These are phyloP conservation scores for Fennellomyces sp. DNA, from an alignment of 371 early-diverging fungal genomes.

Conservation along the genomic window DNA sequence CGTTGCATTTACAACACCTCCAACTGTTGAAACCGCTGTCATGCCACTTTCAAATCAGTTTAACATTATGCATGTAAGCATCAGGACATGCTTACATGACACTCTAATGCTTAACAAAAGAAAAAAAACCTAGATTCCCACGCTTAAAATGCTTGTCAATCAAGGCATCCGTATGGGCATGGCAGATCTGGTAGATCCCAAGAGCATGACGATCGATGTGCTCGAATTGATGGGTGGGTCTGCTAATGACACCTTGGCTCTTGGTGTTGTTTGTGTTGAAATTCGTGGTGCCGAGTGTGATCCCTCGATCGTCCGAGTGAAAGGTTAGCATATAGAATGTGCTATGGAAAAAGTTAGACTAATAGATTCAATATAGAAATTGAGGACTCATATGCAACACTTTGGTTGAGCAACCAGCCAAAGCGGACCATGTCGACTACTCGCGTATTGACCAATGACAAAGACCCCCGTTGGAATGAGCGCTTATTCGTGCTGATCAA, in stretches of 20 bases:
- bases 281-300: slow-evolving; percentile 31
- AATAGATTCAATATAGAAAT: too few relatives aligned
- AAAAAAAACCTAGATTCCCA: too few relatives aligned
- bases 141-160: slow-evolving; percentile 40
- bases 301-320: slow-evolving; percentile 13
- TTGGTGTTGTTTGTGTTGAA: slow-evolving; percentile 42
- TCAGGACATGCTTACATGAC: background rate
- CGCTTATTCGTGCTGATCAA: slow-evolving; percentile 33
- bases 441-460: slow-evolving; percentile 46
- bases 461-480: slow-evolving; percentile 46
- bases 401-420: slow-evolving; percentile 42
- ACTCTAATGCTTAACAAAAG: too few relatives aligned
- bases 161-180: slow-evolving; percentile 40
- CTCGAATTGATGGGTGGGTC: slow-evolving; percentile 32
- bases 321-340: slow-evolving; percentile 22
- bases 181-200: slow-evolving; percentile 47
- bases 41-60: slow-evolving; percentile 45
- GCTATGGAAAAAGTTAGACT: too few relatives aligned
- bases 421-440: slow-evolving; percentile 34
- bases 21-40: slow-evolving; percentile 41
- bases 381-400: slow-evolving; percentile 42
- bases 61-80: slow-evolving; percentile 47
- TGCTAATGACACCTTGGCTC: slow-evolving; percentile 35
- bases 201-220: slow-evolving; percentile 44
- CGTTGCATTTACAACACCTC: slow-evolving; percentile 45